Evolutionary conservation across 495 filamentous ascomycete species (phyloP), one percentile per base, ranked within the genome.

Genomic region (Hyaloscypha hepaticicola): DNA sequence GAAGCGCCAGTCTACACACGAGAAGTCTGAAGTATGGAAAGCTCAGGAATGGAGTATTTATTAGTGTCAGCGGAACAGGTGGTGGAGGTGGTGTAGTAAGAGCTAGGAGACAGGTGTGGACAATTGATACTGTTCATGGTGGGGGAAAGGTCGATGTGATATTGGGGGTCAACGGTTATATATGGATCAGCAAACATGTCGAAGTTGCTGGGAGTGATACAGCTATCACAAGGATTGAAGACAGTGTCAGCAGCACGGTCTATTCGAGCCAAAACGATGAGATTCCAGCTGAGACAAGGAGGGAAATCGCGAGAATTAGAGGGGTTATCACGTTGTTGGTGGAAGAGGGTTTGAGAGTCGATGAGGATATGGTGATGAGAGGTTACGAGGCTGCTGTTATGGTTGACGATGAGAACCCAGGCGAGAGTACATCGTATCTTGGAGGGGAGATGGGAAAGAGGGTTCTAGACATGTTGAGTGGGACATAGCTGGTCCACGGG

Each of bases 191-290:
- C 69, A 93, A 91, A 78, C 89, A 92, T 69, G 77, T 85, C 1
- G 77, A 77, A 5, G 64, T 66, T 28, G 72, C 69, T 6, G 79
- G 74, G 34, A 70, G 74, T 2, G 80, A 80, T 65, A 68, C 69
- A 19, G 69, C 76, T 65, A 91, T 96, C 66, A 96, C 89, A 27
- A 83, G 90, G 58, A 78, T 97, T 70, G 94, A 97, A 74, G 95
- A 97, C 77, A 85, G 80, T 68, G 84, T 87, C 1, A 85, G 82
- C 1, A 83, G 81, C 53, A 86, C 87, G 45, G 84, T 83, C 55
- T 99, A 98, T 75, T 92, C 89, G 61, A 93, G 88, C 68, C 90
- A 96, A 78, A 98, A 98, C 67, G 93, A 96, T 67, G 82, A 84
- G 61, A 92, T 99, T 66, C 72, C 80, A 3, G 73, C 82, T 0